Evolutionary conservation across 441 rosid genomes (phyloP).

Genomic region (Gossypium trilobum): DNA sequence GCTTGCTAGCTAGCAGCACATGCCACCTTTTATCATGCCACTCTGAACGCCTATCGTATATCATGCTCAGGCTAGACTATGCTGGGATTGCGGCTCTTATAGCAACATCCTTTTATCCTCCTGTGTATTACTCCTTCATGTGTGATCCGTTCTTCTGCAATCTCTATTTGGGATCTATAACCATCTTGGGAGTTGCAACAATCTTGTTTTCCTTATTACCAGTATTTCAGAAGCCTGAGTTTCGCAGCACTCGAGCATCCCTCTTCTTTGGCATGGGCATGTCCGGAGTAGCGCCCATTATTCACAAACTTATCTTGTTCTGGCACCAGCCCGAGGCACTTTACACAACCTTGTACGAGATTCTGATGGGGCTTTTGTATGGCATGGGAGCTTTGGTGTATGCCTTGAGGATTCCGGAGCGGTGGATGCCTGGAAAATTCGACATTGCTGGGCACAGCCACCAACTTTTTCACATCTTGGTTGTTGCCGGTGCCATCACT

Average conservation of each 20-base stretch:
- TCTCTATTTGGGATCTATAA: slow-evolving; percentile 70
- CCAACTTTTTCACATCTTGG: slow-evolving; percentile 69
- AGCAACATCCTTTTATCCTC: slow-evolving; percentile 78
- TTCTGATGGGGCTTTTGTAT: slow-evolving; percentile 63
- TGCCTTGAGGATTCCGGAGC: slow-evolving; percentile 76
- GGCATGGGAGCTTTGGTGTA: slow-evolving; percentile 76
- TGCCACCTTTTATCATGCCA: slow-evolving; percentile 91
- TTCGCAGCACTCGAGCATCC: slow-evolving; percentile 50
- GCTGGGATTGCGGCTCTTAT: slow-evolving; percentile 83
- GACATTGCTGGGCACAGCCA: slow-evolving; percentile 92
- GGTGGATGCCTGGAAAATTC: slow-evolving; percentile 88
- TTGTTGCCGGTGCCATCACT: slow-evolving; percentile 63
- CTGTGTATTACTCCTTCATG: slow-evolving; percentile 85
- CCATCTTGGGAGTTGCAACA: slow-evolving; percentile 57
- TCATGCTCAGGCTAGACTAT: slow-evolving; percentile 83
- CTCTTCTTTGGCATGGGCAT: slow-evolving; percentile 80
- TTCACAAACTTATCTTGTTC: slow-evolving; percentile 72
- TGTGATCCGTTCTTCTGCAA: slow-evolving; percentile 78
- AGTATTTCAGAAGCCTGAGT: slow-evolving; percentile 66
- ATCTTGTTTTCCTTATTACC: slow-evolving; percentile 63
- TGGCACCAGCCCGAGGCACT: slow-evolving; percentile 80
- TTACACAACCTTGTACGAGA: slow-evolving; percentile 75
- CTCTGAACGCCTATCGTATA: slow-evolving; percentile 62
- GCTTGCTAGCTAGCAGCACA: slow-evolving; percentile 66
- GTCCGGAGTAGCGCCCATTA: slow-evolving; percentile 59